Percentiles rank a stretch among this genome's conserved stretches.
Evolutionary conservation across 108 stramenopile genomes (phyloP).

Genomic region (Pseudonitzschia pungens): DNA sequence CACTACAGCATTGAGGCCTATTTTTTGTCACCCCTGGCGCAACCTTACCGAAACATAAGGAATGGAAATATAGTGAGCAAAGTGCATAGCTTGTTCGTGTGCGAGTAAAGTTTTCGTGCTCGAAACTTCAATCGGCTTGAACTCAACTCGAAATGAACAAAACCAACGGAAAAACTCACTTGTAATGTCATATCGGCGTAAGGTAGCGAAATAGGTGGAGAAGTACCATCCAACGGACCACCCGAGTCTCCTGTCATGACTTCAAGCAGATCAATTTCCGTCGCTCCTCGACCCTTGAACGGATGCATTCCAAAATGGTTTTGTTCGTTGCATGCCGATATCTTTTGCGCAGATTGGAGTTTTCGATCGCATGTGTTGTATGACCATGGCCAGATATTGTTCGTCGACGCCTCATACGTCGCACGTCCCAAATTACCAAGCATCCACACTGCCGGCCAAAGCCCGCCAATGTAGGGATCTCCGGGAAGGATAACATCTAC

Average conservation of each 20-base stretch:
- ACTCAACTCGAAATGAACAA: neutral
- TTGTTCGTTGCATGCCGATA: conserved; percentile 87
- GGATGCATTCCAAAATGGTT: conserved; percentile 92
- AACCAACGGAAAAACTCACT: conserved; percentile 42
- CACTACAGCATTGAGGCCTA: conserved; percentile 79
- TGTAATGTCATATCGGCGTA: conserved; percentile 91
- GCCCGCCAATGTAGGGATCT: conserved; percentile 74
- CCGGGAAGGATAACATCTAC: conserved; percentile 92
- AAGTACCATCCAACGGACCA: conserved; percentile 58
- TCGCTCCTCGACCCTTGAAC: conserved; percentile 89
- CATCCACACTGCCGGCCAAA: conserved; percentile 98
- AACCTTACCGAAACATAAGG: conserved; percentile 52
- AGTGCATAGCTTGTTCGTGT: neutral
- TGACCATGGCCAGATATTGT: conserved; percentile 91
- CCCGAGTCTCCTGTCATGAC: conserved; percentile 85
- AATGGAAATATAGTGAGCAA: neutral
- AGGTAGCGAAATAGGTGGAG: conserved; percentile 70
- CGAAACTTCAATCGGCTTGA: neutral
- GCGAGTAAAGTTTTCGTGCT: neutral
- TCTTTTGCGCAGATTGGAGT: conserved; percentile 83
- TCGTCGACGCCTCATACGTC: conserved; percentile 87
- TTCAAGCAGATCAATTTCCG: conserved; percentile 96
- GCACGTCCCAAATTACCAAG: conserved; percentile 93
- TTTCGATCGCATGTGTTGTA: conserved; percentile 85
- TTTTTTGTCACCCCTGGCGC: conserved; percentile 86